Percentiles rank a stretch among this genome's conserved stretches.
phyloP scores from a whole-genome alignment of 345 rosid species.

The Eutrema heterophyllum region DNA sequence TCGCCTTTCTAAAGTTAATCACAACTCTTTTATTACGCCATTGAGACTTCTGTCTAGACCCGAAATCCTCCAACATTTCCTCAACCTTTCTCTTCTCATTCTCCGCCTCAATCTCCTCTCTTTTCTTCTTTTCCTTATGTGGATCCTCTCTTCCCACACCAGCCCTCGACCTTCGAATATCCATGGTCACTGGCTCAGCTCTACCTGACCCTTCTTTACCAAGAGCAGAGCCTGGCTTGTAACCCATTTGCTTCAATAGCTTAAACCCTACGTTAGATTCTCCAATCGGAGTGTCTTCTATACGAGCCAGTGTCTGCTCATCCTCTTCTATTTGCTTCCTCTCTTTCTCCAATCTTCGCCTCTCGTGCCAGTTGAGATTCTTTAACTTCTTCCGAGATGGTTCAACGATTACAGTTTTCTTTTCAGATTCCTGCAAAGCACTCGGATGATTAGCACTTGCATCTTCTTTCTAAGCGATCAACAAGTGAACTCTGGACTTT shows the following conservation, averaged over 20 bases:
- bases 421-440: slow-evolving; percentile 37
- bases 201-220: slow-evolving; percentile 74
- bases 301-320: slow-evolving; percentile 56
- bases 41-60: slow-evolving; percentile 72
- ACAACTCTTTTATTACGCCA: slow-evolving; percentile 68
- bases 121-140: slow-evolving; percentile 71
- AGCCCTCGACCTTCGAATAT: slow-evolving; percentile 79
- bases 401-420: slow-evolving; percentile 31
- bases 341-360: slow-evolving; percentile 65
- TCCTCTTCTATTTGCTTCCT: slow-evolving; percentile 76
- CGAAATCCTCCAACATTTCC: slow-evolving; percentile 71
- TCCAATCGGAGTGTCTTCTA: slow-evolving; percentile 65
- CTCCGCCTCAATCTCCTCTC: slow-evolving; percentile 60
- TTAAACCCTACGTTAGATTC: slow-evolving; percentile 86
- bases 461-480: not conserved
- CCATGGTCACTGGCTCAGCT: slow-evolving; percentile 70
- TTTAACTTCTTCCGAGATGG: slow-evolving; percentile 63
- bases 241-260: slow-evolving; percentile 91
- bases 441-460: not conserved
- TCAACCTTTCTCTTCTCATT: slow-evolving; percentile 49
- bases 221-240: slow-evolving; percentile 79
- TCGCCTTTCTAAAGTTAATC: slow-evolving; percentile 70
- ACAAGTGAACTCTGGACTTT: not conserved
- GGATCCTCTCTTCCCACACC: slow-evolving; percentile 90
- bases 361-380: slow-evolving; percentile 64